Evolutionary conservation across 73 alveolate species (phyloP), one percentile per base, ranked within the genome.

Genomic region (Urostyla sp.): DNA sequence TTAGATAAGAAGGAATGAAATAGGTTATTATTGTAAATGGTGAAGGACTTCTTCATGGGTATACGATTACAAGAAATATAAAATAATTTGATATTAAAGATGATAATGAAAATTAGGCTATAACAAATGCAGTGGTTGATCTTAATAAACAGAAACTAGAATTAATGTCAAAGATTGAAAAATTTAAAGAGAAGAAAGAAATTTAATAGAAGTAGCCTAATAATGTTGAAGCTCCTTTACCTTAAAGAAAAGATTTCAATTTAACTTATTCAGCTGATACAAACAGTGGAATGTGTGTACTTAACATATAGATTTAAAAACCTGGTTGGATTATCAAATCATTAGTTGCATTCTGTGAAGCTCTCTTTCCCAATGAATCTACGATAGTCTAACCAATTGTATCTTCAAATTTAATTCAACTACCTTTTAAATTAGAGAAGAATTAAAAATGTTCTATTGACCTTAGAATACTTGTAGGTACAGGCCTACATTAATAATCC

Each of bases 321-420:
- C 94, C 67, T 87, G 86, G 69, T 57, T 91, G 77, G 88, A 85
- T 92, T 13, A 92, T 95, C 69, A 92, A 88, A 91, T 75, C 89
- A 61, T 92, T 89, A 21, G 75, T 93, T 6, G 50, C 82, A 31
- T 75, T 76, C 24, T 56, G 89, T 50, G 99, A 94, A 50, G 94
- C 92, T 35, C 54, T 95, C 3, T 95, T 88, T 56, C 93, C 84
- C 61, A 95, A 92, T 18, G 99, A 90, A 58, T 77, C 94, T 1
- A 50, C 54, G 48, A 91, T 90, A 51, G 85, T 89, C 54, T 93
- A 95, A 63, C 99, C 99, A 0, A 69, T 72, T 31, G 61, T 81
- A 57, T 90, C 91, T 46, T 32, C 85, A 20, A 76, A 81, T 35
- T 74, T 76, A 40, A 82, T 90, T 11, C 48, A 57, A 15, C 85